phyloP scores from a whole-genome alignment of 352 stramenopile genomes.

The Pythium rhizo-oryzae region DNA sequence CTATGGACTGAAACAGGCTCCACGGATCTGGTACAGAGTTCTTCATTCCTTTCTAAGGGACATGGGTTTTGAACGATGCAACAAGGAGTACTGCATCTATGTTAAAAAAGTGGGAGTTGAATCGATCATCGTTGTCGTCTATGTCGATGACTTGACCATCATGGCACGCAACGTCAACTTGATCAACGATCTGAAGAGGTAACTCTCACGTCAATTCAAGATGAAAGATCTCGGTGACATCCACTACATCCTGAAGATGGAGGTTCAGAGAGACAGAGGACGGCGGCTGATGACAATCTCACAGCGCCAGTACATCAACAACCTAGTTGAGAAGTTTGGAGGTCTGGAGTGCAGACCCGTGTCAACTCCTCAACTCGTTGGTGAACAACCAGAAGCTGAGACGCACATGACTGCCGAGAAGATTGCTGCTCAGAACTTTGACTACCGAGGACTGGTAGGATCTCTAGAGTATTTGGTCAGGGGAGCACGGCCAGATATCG shows the following conservation, averaged over 20 bases:
- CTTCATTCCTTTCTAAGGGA: conserved; percentile 22
- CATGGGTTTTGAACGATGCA: conserved; percentile 22
- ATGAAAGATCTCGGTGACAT: conserved; percentile 39
- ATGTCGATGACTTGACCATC: conserved; percentile 36
- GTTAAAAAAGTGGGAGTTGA: conserved; percentile 36
- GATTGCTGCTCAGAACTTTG: conserved; percentile 27
- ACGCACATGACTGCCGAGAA: conserved; percentile 24
- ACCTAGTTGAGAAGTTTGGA: conserved; percentile 14
- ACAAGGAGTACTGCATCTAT: conserved; percentile 36
- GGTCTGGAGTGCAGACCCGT: conserved; percentile 1
- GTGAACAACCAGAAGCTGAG: conserved; percentile 19
- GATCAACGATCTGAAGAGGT: conserved; percentile 26
- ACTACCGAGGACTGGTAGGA: conserved; percentile 31
- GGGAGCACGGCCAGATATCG: conserved; percentile 33
- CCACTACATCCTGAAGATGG: conserved; percentile 36
- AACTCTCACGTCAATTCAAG: conserved; percentile 34
- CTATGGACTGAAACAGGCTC: conserved; percentile 6
- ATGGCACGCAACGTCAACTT: conserved; percentile 18
- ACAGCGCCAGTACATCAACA: conserved; percentile 10
- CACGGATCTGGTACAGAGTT: conserved; percentile 29
- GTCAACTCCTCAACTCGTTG: conserved; percentile 21
- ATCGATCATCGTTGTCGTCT: conserved; percentile 34
- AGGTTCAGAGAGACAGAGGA: neutral
- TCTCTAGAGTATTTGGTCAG: conserved; percentile 36
- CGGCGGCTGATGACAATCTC: conserved; percentile 10